Evolutionary conservation across 352 stramenopile genomes (phyloP), one percentile per base, ranked within the genome.

Genomic region (Phytopythium boreale): DNA sequence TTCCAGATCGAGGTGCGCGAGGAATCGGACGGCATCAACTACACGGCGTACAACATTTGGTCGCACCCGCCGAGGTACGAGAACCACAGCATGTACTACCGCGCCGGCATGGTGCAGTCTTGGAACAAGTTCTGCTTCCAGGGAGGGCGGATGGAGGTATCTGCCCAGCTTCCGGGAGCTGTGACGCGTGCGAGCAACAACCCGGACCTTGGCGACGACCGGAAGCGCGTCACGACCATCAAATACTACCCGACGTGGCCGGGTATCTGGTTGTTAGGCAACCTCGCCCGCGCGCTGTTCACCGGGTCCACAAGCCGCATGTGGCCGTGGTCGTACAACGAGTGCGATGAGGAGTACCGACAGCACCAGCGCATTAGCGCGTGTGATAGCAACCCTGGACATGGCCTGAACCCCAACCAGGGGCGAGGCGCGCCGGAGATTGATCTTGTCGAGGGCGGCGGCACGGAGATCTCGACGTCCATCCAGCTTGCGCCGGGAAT

Each of bases 71-170:
- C 76, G 0, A 74, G 62, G 1, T 84, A 73, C 26, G 64, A 81
- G 60, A 72, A 71, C 11, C 66, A 74, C 61, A 57, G 22, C 24
- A 74, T 80, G 68, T 69, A 68, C 58, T 84, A 84, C 56, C 67
- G 70, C 15, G 84, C 76, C 24, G 90, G 70, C 24, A 97, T 97
- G 89, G 47, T 98, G 9, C 89, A 97, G 70, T 79, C 68, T 0
- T 98, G 90, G 92, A 96, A 97, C 68, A 97, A 97, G 50, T 98
- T 98, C 64, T 98, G 92, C 74, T 96, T 97, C 64, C 93, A 93
- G 24, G 92, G 90, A 73, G 72, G 71, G 69, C 17, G 93, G 93
- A 78, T 98, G 34, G 95, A 98, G 69, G 88, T 97, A 0, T 67
- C 78, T n/a, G 86, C 88, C 6, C 79, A 92, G 61, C 77, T 98